Conservation (phyloP, 164 flowering plant genomes). For the Vitis cinerea region DNA sequence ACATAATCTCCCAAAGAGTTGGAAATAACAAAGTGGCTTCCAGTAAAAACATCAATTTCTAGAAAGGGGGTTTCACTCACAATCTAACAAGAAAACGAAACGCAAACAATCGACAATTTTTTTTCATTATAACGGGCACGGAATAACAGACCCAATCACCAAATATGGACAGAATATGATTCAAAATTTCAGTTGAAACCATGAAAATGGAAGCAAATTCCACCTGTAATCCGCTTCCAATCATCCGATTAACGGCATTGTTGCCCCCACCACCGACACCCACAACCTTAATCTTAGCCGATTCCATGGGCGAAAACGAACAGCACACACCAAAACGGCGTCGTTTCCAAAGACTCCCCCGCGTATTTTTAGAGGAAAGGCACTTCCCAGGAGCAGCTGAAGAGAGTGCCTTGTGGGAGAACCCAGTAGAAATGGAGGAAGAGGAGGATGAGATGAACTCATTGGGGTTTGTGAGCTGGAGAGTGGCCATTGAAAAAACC, state of each 20-base stretch:
- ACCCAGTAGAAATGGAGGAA: conserved; percentile 21
- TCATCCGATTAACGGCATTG: conserved; percentile 98
- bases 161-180: neutral
- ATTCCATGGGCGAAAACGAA: conserved; percentile 61
- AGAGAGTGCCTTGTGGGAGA: conserved; percentile 13
- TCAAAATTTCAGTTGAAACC: neutral
- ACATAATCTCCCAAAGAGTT: too few relatives aligned
- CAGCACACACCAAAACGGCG: conserved; percentile 28
- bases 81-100: neutral
- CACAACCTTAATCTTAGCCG: conserved; percentile 92
- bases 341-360: conserved; percentile 14
- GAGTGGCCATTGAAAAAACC: conserved; percentile 33
- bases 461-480: conserved; percentile 39
- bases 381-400: conserved; percentile 1
- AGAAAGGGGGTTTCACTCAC: too few relatives aligned
- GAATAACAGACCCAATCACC: neutral
- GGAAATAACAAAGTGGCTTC: too few relatives aligned
- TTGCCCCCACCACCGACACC: conserved; percentile 99
- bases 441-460: conserved; percentile 33
- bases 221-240: conserved; percentile 89
- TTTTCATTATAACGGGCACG: neutral
- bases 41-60: too few relatives aligned
- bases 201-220: conserved; percentile 7
- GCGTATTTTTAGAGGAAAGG: conserved; percentile 2
- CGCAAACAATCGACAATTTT: neutral